Base-by-base conservation (phyloP, 1,284 basidiomycete genomes). In the Earliella scabrosa region DNA sequence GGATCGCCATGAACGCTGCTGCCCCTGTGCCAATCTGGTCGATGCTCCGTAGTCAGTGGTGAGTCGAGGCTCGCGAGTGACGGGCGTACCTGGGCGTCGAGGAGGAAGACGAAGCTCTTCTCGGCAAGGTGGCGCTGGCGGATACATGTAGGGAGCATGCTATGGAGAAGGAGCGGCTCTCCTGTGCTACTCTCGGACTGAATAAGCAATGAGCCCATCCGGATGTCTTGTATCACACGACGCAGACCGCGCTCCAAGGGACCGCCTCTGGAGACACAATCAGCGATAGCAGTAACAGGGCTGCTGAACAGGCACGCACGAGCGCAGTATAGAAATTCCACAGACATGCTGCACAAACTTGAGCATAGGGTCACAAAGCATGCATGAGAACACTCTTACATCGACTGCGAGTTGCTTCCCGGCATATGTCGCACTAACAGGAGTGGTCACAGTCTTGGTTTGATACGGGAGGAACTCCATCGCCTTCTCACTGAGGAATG, bases 1-100 rank as follows among this genome's bases (percentile, higher is more conserved):
- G 88, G 54, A 99, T 92, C 0, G 95, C 92, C 97, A 98, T 98
- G 72, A 96, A 90, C 0, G 93, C 95, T 4, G 96, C 88, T 0
- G 97, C 96, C 2, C 90, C 97, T 0, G 96, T 98, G 4, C 94
- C 95, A 71, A 98, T 95, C 86, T 97, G 60, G 11, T 24, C 23
- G 38, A 35, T 11, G 44, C 26, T 39, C 13, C 34, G 14, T 31
- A 18, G 29, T 29, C 10, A 58, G 31, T 45, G 11, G 16, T 14
- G 10, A n/a, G 29, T 31, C 4, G 31, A 26, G 20, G 52, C 23
- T 13, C 31, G 10, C 14, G 27, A 16, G 21, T 16, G 35, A 8
- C n/a, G n/a, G 18, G 54, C 69, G 43, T 64, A 86, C 90, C 79
- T 95, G 96, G 3, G 93, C 92, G 69, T 98, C 97, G 29, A 98